These are phyloP conservation scores for Musa itinerans DNA, from an alignment of 176 grass and related monocot genomes.

Conservation along the genomic window DNA sequence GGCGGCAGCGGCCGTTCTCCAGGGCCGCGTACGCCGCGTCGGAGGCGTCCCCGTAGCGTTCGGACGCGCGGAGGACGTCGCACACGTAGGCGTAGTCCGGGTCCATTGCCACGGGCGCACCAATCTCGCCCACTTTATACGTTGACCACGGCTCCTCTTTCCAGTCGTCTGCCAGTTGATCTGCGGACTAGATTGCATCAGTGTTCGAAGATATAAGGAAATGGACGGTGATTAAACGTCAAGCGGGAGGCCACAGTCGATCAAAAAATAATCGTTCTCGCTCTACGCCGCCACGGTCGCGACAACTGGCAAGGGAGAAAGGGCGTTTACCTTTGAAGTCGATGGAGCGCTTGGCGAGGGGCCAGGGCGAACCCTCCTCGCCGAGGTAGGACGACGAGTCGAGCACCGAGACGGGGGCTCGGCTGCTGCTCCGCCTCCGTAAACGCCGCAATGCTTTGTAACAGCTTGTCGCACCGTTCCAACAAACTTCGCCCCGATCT, in stretches of 20 bases:
- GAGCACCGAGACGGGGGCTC: conserved; percentile 84
- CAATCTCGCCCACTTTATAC: not conserved
- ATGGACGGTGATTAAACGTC: not conserved
- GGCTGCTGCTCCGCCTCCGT: conserved; percentile 31
- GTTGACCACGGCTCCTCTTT: not conserved
- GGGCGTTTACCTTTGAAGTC: conserved; percentile 11
- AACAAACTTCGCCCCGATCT: conserved; percentile 5
- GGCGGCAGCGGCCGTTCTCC: conserved; percentile 17
- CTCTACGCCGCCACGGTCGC: not conserved
- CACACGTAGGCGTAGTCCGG: conserved; percentile 50
- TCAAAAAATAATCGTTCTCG: not conserved
- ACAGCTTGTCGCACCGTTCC: conserved; percentile 9
- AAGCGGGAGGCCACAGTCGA: not conserved
- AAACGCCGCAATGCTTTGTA: not conserved
- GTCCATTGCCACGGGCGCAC: conserved; percentile 18
- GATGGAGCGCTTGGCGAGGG: conserved; percentile 39
- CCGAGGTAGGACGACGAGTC: conserved; percentile 51
- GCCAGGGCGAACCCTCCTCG: conserved; percentile 54
- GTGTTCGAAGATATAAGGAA: not conserved
- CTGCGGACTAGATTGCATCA: not conserved
- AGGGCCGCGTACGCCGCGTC: conserved; percentile 28
- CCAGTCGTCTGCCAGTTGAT: conserved; percentile 1
- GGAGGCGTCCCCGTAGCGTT: conserved; percentile 4
- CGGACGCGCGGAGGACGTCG: conserved; percentile 31
- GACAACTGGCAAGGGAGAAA: not conserved